Conservation (phyloP, 148 eudicot species). For the Fagopyrum esculentum region DNA sequence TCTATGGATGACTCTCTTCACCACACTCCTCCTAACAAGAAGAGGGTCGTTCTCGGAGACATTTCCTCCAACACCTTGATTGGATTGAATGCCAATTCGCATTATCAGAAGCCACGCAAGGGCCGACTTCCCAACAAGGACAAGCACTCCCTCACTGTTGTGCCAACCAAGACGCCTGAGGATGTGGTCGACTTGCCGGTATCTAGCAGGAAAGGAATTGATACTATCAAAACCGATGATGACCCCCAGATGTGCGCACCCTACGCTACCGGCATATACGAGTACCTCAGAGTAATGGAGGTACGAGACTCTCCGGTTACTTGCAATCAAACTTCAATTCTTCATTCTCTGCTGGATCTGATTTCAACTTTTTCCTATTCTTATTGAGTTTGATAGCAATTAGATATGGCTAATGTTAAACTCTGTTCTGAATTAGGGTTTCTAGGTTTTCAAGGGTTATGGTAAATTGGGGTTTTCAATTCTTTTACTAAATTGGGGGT, state of each 20-base stretch:
- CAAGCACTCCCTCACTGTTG: constrained; percentile 9
- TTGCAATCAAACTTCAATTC: not conserved
- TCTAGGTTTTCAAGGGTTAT: not conserved
- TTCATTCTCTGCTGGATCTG: not conserved
- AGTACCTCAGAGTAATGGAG: constrained; percentile 75
- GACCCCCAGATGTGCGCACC: constrained; percentile 76
- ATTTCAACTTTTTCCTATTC: no score
- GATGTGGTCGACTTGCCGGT: constrained; percentile 6
- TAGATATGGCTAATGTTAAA: not conserved
- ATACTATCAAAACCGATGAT: constrained; percentile 32
- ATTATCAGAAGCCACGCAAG: constrained; percentile 16
- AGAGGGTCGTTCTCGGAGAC: constrained; percentile 71
- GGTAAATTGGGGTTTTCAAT: not conserved
- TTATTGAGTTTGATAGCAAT: not conserved
- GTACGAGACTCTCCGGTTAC: constrained; percentile 23
- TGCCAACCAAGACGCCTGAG: constrained; percentile 18
- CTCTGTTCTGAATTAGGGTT: not conserved
- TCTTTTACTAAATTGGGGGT: not conserved
- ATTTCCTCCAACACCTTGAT: constrained; percentile 26
- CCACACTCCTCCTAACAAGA: constrained; percentile 19
- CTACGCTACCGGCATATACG: constrained; percentile 57
- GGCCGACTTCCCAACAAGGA: constrained; percentile 19
- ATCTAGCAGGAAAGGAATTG: constrained; percentile 15
- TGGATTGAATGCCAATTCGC: constrained; percentile 11
- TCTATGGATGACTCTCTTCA: not conserved